Evolutionary conservation across 75 land plant genomes (phyloP).

Genomic region (Pinus albicaulis): DNA sequence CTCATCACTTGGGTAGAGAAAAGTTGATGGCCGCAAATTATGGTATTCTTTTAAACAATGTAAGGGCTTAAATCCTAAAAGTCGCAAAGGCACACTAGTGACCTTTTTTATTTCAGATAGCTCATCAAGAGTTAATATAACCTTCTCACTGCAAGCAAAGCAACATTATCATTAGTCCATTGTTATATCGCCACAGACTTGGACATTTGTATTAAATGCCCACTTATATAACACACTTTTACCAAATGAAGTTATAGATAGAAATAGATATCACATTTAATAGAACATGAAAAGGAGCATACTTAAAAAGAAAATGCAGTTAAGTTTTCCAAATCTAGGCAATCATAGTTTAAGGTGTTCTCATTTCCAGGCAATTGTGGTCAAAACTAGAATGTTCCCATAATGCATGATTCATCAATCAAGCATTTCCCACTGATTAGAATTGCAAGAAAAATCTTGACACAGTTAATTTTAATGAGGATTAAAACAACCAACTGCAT

Average conservation of each 20-base stretch:
- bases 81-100: constrained; percentile 68
- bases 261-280: not conserved
- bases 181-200: not conserved
- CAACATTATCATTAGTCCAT: not conserved
- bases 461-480: not conserved
- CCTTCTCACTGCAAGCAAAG: constrained; percentile 52
- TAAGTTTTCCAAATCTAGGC: not conserved
- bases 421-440: not conserved
- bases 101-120: constrained; percentile 73
- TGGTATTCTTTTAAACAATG: constrained; percentile 84
- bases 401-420: not conserved
- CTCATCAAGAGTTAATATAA: constrained; percentile 62
- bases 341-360: not conserved
- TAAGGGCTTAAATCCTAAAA: constrained; percentile 91
- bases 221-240: not conserved
- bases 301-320: not conserved
- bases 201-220: not conserved
- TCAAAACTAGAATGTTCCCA: not conserved
- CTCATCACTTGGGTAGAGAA: constrained; percentile 95
- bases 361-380: not conserved
- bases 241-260: not conserved
- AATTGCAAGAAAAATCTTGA: not conserved
- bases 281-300: not conserved
- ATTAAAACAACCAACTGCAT: no score
- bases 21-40: constrained; percentile 91